A percentile compares a stretch with the other conserved stretches of the same genome.
These are phyloP conservation scores for Fagopyrum homotropicum DNA, from an alignment of 148 eudicot species.

Conservation along the genomic window DNA sequence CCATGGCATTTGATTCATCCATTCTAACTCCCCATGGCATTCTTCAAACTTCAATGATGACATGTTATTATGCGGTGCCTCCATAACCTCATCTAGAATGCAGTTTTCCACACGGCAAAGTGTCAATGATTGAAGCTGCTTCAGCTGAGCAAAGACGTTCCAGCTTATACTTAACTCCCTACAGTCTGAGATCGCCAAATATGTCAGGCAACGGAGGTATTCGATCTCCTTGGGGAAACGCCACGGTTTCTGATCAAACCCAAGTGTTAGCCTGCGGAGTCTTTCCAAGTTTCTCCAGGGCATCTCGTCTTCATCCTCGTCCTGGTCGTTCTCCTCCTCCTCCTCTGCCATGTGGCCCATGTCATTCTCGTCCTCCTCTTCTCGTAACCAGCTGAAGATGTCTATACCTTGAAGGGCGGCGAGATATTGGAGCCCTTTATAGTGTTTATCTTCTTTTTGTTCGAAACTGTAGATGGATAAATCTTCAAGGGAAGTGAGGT, in stretches of 20 bases:
- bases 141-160: neutral
- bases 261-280: neutral
- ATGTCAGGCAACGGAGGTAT: neutral
- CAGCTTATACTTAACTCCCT: neutral
- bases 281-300: neutral
- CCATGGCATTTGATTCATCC: neutral
- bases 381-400: too few species aligned
- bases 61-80: neutral
- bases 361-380: too few species aligned
- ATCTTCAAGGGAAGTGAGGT: neutral
- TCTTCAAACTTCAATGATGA: neutral
- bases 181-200: neutral
- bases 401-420: too few species aligned
- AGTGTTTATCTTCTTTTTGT: neutral
- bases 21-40: slow-evolving; percentile 6
- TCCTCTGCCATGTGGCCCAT: too few species aligned
- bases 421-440: too few species aligned
- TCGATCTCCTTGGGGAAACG: neutral
- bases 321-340: too few species aligned
- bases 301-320: neutral
- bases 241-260: neutral
- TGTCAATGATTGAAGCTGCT: neutral
- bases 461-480: neutral
- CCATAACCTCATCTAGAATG: neutral
- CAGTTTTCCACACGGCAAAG: neutral